Conservation (phyloP, 768 basidiomycete genomes). For the Nevesoporus exiguus region DNA sequence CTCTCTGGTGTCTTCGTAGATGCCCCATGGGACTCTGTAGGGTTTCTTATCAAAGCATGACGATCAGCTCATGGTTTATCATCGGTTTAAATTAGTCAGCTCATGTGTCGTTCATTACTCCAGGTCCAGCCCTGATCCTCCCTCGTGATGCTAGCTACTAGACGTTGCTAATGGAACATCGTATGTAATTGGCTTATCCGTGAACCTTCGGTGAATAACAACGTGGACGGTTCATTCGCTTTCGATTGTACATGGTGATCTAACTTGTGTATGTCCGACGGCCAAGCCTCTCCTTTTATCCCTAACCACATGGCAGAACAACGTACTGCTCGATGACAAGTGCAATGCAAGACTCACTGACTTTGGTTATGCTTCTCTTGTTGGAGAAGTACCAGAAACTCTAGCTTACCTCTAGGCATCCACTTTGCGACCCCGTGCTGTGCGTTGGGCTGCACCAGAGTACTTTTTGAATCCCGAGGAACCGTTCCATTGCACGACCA, state of each 20-base stretch:
- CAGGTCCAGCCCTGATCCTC: neutral
- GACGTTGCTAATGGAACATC: neutral
- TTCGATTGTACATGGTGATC: slow-evolving; percentile 7
- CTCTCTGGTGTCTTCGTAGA: slow-evolving; percentile 10
- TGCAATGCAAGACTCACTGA: slow-evolving; percentile 1
- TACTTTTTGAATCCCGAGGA: slow-evolving; percentile 2
- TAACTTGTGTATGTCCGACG: slow-evolving; percentile 3
- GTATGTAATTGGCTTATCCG: neutral
- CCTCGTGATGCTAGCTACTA: neutral
- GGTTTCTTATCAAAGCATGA: slow-evolving; percentile 2
- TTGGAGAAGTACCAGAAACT: slow-evolving; percentile 4
- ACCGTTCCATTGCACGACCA: neutral
- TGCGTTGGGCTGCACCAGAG: slow-evolving; percentile 10
- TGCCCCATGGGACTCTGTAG: slow-evolving; percentile 10
- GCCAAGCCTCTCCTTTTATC: neutral
- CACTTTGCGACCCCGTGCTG: slow-evolving; percentile 2
- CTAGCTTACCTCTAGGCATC: slow-evolving; percentile 4
- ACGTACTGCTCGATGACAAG: slow-evolving; percentile 6
- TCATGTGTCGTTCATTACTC: neutral
- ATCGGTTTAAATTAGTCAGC: slow-evolving; percentile 7
- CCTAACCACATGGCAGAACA: slow-evolving; percentile 3
- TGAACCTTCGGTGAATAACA: neutral
- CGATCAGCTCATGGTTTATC: neutral
- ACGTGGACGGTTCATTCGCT: slow-evolving; percentile 3
- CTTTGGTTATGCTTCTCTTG: slow-evolving; percentile 9